phyloP scores from a whole-genome alignment of 768 basidiomycete species.

The Boletus subcaerulescens region DNA sequence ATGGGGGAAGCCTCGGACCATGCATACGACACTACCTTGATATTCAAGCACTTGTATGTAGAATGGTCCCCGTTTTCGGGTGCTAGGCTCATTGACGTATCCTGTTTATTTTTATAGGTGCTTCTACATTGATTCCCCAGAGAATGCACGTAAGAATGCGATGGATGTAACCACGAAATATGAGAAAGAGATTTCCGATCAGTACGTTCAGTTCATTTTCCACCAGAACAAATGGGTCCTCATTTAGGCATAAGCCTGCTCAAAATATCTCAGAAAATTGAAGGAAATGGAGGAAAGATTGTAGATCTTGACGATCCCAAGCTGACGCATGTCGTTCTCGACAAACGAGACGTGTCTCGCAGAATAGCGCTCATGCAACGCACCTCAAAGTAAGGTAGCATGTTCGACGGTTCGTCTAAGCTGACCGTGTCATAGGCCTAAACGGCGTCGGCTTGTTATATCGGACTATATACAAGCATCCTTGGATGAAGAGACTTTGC shows the following conservation, averaged over 20 bases:
- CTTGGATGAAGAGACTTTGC: conserved; percentile 76
- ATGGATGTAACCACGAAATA: conserved; percentile 56
- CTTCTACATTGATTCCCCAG: conserved; percentile 85
- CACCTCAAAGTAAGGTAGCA: conserved; percentile 60
- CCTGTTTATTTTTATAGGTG: conserved; percentile 43
- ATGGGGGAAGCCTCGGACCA: conserved; percentile 79
- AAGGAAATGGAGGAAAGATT: conserved; percentile 69
- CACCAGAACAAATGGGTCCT: not conserved
- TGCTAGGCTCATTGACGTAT: not conserved
- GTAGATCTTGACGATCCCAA: conserved; percentile 69
- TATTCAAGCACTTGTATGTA: conserved; percentile 81
- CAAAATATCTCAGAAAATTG: conserved; percentile 50
- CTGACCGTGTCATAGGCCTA: conserved; percentile 53
- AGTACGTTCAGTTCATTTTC: conserved; percentile 38
- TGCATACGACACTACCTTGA: conserved; percentile 75
- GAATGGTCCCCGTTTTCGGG: not conserved
- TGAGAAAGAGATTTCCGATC: conserved; percentile 49
- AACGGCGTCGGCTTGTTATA: conserved; percentile 73
- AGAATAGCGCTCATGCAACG: conserved; percentile 66
- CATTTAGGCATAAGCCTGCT: conserved; percentile 45
- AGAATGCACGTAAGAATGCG: conserved; percentile 64
- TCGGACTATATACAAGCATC: conserved; percentile 76
- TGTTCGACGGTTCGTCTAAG: not conserved
- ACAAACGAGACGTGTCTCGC: conserved; percentile 77
- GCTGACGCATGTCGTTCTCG: conserved; percentile 82